Conservation (phyloP, 176 grass and related monocot genomes). For the Oryza nivara region DNA sequence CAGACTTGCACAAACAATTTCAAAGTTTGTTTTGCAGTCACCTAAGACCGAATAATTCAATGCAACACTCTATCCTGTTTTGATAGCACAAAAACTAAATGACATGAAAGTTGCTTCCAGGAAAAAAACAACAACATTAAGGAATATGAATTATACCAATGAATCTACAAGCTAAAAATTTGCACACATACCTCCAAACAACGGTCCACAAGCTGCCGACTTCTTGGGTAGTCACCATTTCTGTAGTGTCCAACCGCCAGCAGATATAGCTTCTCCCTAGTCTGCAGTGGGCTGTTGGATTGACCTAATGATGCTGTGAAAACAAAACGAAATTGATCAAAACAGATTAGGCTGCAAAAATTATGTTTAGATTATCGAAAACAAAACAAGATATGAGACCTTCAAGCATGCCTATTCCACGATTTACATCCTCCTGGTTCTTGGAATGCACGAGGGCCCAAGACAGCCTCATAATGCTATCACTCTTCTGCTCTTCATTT, state of each 20-base stretch:
- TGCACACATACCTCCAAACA: conserved; percentile 67
- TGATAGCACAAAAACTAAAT: background rate
- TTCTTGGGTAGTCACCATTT: conserved; percentile 80
- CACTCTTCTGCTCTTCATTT: conserved; percentile 65
- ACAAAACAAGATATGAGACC: conserved; percentile 43
- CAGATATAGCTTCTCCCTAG: conserved; percentile 78
- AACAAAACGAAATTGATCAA: conserved; percentile 15
- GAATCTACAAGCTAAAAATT: conserved; percentile 21
- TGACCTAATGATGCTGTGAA: conserved; percentile 67
- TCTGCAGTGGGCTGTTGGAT: conserved; percentile 62
- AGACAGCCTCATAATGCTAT: conserved; percentile 90
- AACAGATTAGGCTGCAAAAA: conserved; percentile 12
- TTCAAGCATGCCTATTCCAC: conserved; percentile 95
- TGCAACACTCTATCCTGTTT: background rate
- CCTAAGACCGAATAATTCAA: background rate
- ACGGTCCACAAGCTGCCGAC: conserved; percentile 73
- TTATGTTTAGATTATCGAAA: background rate
- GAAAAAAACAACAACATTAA: background rate
- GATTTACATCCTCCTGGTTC: conserved; percentile 81
- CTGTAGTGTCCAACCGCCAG: conserved; percentile 90
- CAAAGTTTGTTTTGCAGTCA: background rate
- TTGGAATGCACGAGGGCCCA: conserved; percentile 96
- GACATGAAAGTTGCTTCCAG: background rate
- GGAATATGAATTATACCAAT: background rate
- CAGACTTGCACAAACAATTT: conserved; percentile 2